Percentiles rank a stretch among this genome's conserved stretches.
These are phyloP conservation scores for Fusarium sp. DNA, from an alignment of 2,329 filamentous ascomycete species.

Conservation along the genomic window DNA sequence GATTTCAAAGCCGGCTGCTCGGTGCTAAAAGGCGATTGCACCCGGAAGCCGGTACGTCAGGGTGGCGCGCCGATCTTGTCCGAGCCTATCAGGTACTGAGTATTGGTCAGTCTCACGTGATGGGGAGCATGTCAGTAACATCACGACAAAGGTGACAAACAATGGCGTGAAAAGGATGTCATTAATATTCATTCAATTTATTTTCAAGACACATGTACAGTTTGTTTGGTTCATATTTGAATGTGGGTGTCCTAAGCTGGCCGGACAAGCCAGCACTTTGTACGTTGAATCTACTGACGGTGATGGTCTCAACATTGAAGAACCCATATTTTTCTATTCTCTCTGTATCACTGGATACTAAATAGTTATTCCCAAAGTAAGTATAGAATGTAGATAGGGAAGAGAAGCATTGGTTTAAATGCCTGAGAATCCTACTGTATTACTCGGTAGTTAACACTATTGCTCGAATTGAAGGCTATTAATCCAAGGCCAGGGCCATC, in stretches of 20 bases:
- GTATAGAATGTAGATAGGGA: neutral
- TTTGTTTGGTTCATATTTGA: too few relatives aligned
- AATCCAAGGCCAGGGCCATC: too few relatives aligned
- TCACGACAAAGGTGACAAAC: conserved; percentile 6
- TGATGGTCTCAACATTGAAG: too few relatives aligned
- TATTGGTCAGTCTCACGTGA: conserved; percentile 51
- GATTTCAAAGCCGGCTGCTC: conserved; percentile 48
- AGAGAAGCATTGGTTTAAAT: neutral
- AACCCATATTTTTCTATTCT: too few relatives aligned
- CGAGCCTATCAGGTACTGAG: conserved; percentile 54
- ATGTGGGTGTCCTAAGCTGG: too few relatives aligned
- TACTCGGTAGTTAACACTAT: too few relatives aligned
- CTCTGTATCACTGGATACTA: neutral
- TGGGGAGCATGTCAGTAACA: neutral
- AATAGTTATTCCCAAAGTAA: neutral
- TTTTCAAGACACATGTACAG: too few relatives aligned
- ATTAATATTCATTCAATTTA: neutral
- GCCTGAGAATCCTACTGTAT: neutral
- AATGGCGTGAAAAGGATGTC: conserved; percentile 2
- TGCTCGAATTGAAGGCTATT: too few relatives aligned
- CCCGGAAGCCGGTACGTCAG: conserved; percentile 47
- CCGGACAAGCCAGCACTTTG: too few relatives aligned
- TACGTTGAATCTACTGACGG: too few relatives aligned
- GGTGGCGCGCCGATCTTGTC: conserved; percentile 48
- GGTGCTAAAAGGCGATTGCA: conserved; percentile 50